Base-by-base conservation (phyloP, 2,329 filamentous ascomycete genomes). In the Colletotrichum siamense region DNA sequence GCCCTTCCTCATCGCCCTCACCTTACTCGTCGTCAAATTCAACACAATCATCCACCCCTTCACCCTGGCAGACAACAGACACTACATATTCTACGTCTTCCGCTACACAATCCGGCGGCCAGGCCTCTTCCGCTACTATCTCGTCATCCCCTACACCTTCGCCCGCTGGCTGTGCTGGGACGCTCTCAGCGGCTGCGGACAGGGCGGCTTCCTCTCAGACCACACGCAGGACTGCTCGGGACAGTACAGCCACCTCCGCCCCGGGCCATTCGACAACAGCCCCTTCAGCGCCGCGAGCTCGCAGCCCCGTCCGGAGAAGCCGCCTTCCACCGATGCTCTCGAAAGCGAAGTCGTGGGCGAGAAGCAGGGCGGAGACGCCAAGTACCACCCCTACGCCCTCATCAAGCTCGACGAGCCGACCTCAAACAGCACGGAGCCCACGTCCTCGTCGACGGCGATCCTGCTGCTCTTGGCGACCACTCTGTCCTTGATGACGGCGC, bases 1-100 rank as follows among this genome's bases (percentile, higher is more conserved):
- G 76, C 78, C 81, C 0, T 24, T 86, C 10, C 85, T 87, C 52
- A 61, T 88, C 6, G 34, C 83, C 9, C 78, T 79, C 2, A 86
- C 86, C 4, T 63, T 88, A 1, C 79, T 82, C 15, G 83, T 92
- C 24, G 92, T 98, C 28, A 91, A 92, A 77, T 94, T 91, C 89
- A 99, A 98, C 88, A 99, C 97, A 39, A 94, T 98, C 78, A 91
- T 99, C 59, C 97, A 99, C 82, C 96, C 97, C 0, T 99, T 99
- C 83, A 98, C 96, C 0, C 90, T 99, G 1, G 97, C 97, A 39
- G 97, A 99, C 84, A 99, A 99, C 84, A 90, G 97, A 4, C 97
- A 99, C 84, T 99, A 98, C 87, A 94, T 98, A 83, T 99, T 99
- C 85, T 99, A 99, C 86, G 88, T 98, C 76, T 99, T 99, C 88